Evolutionary conservation across 2,329 filamentous ascomycete genomes (phyloP).

Genomic region (Botrytis cinerea): DNA sequence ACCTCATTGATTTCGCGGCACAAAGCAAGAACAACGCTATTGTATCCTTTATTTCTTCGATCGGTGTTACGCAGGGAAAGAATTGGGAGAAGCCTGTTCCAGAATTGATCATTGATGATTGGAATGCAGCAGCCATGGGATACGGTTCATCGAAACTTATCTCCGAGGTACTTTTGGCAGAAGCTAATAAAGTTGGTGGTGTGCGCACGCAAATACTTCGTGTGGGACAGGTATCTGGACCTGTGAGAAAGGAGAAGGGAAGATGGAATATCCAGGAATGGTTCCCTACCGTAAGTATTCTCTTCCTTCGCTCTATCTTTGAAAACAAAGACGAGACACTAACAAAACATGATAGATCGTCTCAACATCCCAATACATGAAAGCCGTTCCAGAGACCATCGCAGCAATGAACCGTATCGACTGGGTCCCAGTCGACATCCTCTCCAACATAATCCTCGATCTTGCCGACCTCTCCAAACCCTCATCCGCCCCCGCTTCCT

Average conservation of each 20-base stretch:
- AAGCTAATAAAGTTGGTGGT: slow-evolving; percentile 42
- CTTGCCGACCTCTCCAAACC: slow-evolving; percentile 28
- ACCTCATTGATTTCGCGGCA: slow-evolving; percentile 41
- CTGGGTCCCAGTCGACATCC: slow-evolving; percentile 49
- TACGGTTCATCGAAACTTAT: slow-evolving; percentile 38
- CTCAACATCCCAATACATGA: slow-evolving; percentile 46
- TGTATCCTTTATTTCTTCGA: slow-evolving; percentile 37
- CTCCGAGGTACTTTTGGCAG: slow-evolving; percentile 46
- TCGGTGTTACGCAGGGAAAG: slow-evolving; percentile 27
- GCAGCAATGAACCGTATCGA: slow-evolving; percentile 44
- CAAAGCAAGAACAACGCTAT: slow-evolving; percentile 29
- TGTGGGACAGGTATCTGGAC: slow-evolving; percentile 52
- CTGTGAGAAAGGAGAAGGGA: slow-evolving; percentile 44
- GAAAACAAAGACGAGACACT: neutral
- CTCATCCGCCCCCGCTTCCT: slow-evolving; percentile 28
- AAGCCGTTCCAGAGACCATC: slow-evolving; percentile 44
- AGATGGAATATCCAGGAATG: slow-evolving; percentile 60
- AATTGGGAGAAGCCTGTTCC: slow-evolving; percentile 39
- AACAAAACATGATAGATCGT: neutral
- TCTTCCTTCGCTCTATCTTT: too few relatives aligned
- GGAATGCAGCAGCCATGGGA: slow-evolving; percentile 38
- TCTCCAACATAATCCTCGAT: slow-evolving; percentile 40
- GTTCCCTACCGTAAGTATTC: slow-evolving; percentile 47
- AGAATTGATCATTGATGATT: slow-evolving; percentile 43
- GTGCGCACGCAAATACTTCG: slow-evolving; percentile 48